Evolutionary conservation across 192 early-diverging fungal genomes (phyloP), one percentile per base, ranked within the genome.

Genomic region (Gaertneriomyces sp.): DNA sequence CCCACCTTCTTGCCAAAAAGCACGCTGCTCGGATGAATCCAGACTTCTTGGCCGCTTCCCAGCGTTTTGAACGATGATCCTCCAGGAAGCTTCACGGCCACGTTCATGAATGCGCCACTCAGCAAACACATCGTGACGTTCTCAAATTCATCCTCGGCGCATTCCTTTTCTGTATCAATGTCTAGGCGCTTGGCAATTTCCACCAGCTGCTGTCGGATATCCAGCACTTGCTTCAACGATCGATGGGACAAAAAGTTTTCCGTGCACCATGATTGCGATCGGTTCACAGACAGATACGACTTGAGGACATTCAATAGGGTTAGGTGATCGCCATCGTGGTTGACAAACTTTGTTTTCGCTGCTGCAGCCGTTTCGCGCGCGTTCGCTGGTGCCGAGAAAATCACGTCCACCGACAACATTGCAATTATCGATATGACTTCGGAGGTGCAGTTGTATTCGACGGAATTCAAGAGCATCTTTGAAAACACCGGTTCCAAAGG

Each of bases 381-480:
- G 73, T 94, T 88, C n/a, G 85, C 77, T 4, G 97, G 94, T 5
- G 87, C 79, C 51, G 85, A 93, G 62, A 98, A 97, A 55, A 98
- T 78, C 19, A 88, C 85, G 65, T 98, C 97, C 2, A 96, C 91
- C 0, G 93, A 95, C 6, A 99, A 83, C 68, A 96, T 70, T 9
- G 97, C 81, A 20, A 99, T 88, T 64, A 99, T 86, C 17, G 91
- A 84, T 19, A 99, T 88, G 14, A 86, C 87, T 73, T 99, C 97
- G 38, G 80, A 75, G 11, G 94, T 94, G 75, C 97, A 98, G 7
- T 84, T 69, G 47, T 57, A 63, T 5, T 7, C 52, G 14, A 87
- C 80, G n/a, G 94, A 95, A 53, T 91, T 81, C 33, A 93, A 82
- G 43, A 99, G 76, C 42, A 95, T 91, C 72, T 92, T 96, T 44